Evolutionary conservation across 805 yeast genomes (phyloP).

Genomic region (Candida sithepensis): DNA sequence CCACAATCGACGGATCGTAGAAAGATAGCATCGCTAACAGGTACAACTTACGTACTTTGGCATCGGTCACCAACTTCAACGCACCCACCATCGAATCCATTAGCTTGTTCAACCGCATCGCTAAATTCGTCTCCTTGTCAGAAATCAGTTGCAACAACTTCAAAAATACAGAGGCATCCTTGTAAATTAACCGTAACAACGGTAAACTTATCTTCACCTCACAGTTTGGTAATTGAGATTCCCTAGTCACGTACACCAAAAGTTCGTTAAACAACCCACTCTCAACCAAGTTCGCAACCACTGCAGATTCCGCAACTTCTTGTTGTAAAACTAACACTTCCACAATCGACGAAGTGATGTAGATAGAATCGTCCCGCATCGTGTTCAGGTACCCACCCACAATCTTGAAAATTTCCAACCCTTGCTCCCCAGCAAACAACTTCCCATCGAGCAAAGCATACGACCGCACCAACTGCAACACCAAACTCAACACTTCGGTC

Average conservation of each 20-base stretch:
- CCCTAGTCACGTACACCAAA: slow-evolving; percentile 39
- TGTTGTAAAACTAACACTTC: slow-evolving; percentile 46
- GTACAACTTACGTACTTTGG: slow-evolving; percentile 61
- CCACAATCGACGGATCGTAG: too few species aligned
- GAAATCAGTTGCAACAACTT: slow-evolving; percentile 30
- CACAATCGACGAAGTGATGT: slow-evolving; percentile 48
- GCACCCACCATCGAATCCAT: slow-evolving; percentile 26
- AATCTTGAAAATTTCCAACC: slow-evolving; percentile 42
- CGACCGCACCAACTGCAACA: slow-evolving; percentile 59
- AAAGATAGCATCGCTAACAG: slow-evolving; percentile 28
- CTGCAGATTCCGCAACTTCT: slow-evolving; percentile 4
- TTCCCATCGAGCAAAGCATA: slow-evolving; percentile 51
- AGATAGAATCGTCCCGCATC: slow-evolving; percentile 70
- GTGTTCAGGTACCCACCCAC: slow-evolving; percentile 51
- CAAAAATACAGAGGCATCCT: slow-evolving; percentile 33
- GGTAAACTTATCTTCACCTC: slow-evolving; percentile 36
- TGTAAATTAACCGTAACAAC: slow-evolving; percentile 37
- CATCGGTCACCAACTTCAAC: slow-evolving; percentile 59
- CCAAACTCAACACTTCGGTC: slow-evolving; percentile 69
- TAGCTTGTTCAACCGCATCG: slow-evolving; percentile 15
- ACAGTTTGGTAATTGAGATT: slow-evolving; percentile 41
- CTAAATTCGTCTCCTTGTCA: slow-evolving; percentile 22
- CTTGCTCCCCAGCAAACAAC: slow-evolving; percentile 36
- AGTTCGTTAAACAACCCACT: slow-evolving; percentile 45
- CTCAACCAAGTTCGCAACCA: slow-evolving; percentile 30